Conservation (phyloP, 257 asterid species). For the Solanum tarapatanum region DNA sequence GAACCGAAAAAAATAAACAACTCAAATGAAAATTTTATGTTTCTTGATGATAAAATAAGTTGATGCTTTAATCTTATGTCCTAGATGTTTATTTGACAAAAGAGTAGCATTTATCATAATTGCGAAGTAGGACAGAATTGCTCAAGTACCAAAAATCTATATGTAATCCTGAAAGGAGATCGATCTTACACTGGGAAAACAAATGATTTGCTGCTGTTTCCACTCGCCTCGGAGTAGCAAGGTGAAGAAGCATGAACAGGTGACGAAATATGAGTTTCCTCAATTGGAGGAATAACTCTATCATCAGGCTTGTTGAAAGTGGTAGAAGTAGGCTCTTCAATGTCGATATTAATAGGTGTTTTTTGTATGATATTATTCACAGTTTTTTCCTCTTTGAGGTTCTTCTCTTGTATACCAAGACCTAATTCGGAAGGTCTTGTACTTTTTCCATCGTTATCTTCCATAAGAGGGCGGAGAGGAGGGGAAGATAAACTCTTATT, state of each 20-base stretch:
- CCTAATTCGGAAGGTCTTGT: not conserved
- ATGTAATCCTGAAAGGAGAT: not conserved
- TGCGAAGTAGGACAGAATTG: not conserved
- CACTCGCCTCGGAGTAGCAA: conserved; percentile 21
- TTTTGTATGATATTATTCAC: not conserved
- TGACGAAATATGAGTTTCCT: not conserved
- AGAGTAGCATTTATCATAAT: not conserved
- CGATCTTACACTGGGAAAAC: conserved; percentile 56
- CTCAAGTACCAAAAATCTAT: not conserved
- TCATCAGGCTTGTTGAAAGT: not conserved
- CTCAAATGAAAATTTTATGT: not conserved
- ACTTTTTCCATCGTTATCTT: not conserved
- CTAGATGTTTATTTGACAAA: not conserved
- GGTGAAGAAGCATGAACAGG: conserved; percentile 1
- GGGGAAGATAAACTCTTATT: not conserved
- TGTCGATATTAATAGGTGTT: not conserved
- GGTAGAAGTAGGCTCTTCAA: not conserved
- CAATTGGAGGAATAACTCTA: not conserved
- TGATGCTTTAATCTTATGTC: not conserved
- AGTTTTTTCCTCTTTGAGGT: not conserved
- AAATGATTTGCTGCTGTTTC: conserved; percentile 28
- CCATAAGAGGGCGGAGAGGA: not conserved
- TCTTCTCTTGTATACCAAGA: not conserved
- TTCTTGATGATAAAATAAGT: not conserved
- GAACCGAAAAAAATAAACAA: no score